Percentiles rank a stretch among this genome's conserved stretches.
Conservation (phyloP, 2,329 filamentous ascomycete species). For the Exserohilum turcica region DNA sequence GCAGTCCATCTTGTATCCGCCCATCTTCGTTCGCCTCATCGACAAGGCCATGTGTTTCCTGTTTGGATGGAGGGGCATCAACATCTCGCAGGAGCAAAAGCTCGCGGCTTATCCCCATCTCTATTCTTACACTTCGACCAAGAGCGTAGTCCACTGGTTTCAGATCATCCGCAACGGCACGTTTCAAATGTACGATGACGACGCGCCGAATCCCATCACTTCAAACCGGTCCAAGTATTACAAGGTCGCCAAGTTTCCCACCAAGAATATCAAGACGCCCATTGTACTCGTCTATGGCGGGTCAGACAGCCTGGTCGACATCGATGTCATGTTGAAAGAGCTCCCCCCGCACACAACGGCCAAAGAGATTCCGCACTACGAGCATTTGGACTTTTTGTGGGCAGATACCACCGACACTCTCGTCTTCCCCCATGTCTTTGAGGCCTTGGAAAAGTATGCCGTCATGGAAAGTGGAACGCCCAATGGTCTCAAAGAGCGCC, state of each 20-base stretch:
- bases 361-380: conserved; percentile 87
- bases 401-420: conserved; percentile 79
- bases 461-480: conserved; percentile 5
- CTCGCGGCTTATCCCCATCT: conserved; percentile 93
- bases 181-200: conserved; percentile 99
- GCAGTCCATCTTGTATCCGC: conserved; percentile 94
- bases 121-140: conserved; percentile 95
- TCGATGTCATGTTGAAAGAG: conserved; percentile 88
- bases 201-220: conserved; percentile 77
- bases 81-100: conserved; percentile 87
- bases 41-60: conserved; percentile 81
- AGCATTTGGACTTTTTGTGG: conserved; percentile 97
- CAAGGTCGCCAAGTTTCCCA: conserved; percentile 95
- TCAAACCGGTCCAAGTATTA: conserved; percentile 81
- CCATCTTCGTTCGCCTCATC: conserved; percentile 86
- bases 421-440: conserved; percentile 90
- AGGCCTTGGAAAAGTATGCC: conserved; percentile 75
- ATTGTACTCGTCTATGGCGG: conserved; percentile 93
- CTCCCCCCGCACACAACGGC: conserved; percentile 83
- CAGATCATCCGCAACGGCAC: conserved; percentile 96
- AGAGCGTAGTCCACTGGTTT: conserved; percentile 98
- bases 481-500: conserved; percentile 26
- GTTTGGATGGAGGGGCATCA: conserved; percentile 86
- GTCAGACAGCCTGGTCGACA: conserved; percentile 91
- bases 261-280: conserved; percentile 94